A percentile compares a stretch with the other conserved stretches of the same genome.
Evolutionary conservation across 495 filamentous ascomycete species (phyloP).

Genomic region (Hypoxylon rickii): DNA sequence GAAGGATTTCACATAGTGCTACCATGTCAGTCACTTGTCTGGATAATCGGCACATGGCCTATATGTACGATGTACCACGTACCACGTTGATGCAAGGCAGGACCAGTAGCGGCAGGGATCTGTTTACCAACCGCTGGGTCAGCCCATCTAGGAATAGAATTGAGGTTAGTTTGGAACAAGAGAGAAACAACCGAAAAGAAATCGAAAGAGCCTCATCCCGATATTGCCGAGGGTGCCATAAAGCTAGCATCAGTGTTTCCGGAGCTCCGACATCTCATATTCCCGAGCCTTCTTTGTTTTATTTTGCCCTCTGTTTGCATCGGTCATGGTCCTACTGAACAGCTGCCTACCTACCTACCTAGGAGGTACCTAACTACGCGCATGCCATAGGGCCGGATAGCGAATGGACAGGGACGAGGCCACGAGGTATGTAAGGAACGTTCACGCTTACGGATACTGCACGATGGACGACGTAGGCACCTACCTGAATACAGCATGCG

Average conservation of each 20-base stretch:
- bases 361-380: background rate
- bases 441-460: too few species aligned
- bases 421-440: too few species aligned
- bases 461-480: too few species aligned
- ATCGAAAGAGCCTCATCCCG: conserved; percentile 16
- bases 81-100: too few species aligned
- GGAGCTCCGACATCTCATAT: conserved; percentile 5
- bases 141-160: background rate
- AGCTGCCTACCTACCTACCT: too few species aligned
- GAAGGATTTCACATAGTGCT: too few species aligned
- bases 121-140: background rate
- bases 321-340: too few species aligned
- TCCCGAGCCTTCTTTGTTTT: background rate
- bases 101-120: too few species aligned
- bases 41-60: too few species aligned
- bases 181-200: conserved; percentile 4
- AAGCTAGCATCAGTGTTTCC: conserved; percentile 2
- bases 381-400: background rate
- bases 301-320: background rate
- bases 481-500: conserved; percentile 1
- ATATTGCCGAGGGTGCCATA: conserved; percentile 6
- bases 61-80: too few species aligned
- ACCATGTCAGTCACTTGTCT: too few species aligned
- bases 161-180: background rate
- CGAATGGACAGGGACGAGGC: too few species aligned